Conservation (phyloP, 768 basidiomycete genomes). For the Auriscalpium microsporum region DNA sequence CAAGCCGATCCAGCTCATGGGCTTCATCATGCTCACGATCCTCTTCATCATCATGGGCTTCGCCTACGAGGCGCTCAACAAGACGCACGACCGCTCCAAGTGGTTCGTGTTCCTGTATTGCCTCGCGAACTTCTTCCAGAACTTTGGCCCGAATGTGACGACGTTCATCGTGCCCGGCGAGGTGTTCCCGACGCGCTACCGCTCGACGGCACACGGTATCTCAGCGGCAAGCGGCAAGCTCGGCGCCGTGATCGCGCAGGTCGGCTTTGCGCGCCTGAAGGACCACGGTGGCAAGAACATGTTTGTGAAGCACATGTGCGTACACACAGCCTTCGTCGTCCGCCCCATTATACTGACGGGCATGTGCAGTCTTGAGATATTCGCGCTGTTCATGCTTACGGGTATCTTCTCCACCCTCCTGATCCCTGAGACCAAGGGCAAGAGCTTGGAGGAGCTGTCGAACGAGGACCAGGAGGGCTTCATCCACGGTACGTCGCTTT, state of each 20-base stretch:
- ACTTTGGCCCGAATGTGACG: slow-evolving; percentile 37
- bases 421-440: slow-evolving; percentile 34
- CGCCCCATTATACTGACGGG: neutral
- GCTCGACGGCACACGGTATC: slow-evolving; percentile 36
- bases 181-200: slow-evolving; percentile 37
- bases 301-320: neutral
- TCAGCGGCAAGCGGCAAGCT: slow-evolving; percentile 36
- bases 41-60: slow-evolving; percentile 58
- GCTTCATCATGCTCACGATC: slow-evolving; percentile 58
- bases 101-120: slow-evolving; percentile 33
- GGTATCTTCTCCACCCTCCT: slow-evolving; percentile 34
- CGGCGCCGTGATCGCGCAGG: slow-evolving; percentile 34
- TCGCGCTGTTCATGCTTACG: slow-evolving; percentile 40
- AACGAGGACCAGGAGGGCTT: slow-evolving; percentile 29
- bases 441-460: slow-evolving; percentile 28
- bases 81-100: slow-evolving; percentile 17
- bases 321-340: neutral
- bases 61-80: slow-evolving; percentile 21
- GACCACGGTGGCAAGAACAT: neutral
- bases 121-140: slow-evolving; percentile 35
- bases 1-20: slow-evolving; percentile 76
- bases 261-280: slow-evolving; percentile 21
- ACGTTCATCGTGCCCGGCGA: slow-evolving; percentile 39
- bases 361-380: slow-evolving; percentile 23
- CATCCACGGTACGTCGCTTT: slow-evolving; percentile 13